Conservation (phyloP, 257 asterid genomes). For the Salvia hispanica region DNA sequence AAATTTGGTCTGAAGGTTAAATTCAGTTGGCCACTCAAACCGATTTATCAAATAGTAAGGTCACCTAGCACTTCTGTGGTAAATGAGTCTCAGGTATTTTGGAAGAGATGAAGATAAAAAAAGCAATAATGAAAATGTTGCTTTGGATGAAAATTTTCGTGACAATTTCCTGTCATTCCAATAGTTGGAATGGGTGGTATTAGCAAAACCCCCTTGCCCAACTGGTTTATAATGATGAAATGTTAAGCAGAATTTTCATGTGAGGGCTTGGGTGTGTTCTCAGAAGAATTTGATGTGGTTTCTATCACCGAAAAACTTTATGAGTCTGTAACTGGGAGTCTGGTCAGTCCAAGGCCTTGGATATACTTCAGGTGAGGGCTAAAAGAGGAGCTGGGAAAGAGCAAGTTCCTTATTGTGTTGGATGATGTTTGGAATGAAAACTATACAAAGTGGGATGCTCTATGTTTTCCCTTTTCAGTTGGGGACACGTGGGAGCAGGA, state of each 20-base stretch:
- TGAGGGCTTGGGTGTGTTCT: constrained; percentile 55
- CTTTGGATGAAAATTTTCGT: constrained; percentile 31
- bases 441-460: constrained; percentile 42
- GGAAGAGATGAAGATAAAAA: constrained; percentile 64
- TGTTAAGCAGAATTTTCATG: constrained; percentile 39
- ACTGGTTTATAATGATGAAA: constrained; percentile 44
- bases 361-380: constrained; percentile 51
- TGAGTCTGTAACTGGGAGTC: constrained; percentile 30
- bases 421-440: constrained; percentile 64
- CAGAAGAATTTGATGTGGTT: constrained; percentile 47
- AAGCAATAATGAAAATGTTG: constrained; percentile 45
- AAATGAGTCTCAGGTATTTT: constrained; percentile 52
- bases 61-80: constrained; percentile 58
- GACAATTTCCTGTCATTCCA: constrained; percentile 51
- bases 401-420: constrained; percentile 53
- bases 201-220: constrained; percentile 67
- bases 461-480: constrained; percentile 42
- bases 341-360: constrained; percentile 39
- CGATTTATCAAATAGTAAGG: constrained; percentile 35
- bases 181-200: constrained; percentile 75
- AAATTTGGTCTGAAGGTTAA: constrained; percentile 46
- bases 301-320: constrained; percentile 48
- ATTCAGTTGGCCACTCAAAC: constrained; percentile 26
- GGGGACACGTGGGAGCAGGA: constrained; percentile 54
- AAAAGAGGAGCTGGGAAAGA: constrained; percentile 43